Evolutionary conservation across 129 eudicot genomes (phyloP).

Genomic region (Artemisia tridentata): DNA sequence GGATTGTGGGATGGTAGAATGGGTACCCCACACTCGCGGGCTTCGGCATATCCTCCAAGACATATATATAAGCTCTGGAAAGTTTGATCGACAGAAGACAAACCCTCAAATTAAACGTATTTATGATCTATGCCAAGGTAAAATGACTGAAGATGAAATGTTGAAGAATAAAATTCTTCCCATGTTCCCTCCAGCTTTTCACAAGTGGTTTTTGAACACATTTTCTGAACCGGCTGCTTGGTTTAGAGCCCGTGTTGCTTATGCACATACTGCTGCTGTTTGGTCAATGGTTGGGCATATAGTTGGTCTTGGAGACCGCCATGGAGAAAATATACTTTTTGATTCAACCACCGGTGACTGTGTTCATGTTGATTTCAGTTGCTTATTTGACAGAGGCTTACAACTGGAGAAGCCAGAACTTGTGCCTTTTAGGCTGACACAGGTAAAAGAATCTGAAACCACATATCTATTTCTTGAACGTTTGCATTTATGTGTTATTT

Average conservation of each 20-base stretch:
- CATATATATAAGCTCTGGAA: constrained; percentile 88
- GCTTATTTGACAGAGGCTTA: constrained; percentile 96
- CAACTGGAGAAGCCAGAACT: constrained; percentile 95
- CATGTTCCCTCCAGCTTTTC: constrained; percentile 97
- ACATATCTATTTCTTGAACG: not conserved
- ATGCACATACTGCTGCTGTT: constrained; percentile 97
- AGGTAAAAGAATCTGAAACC: constrained; percentile 46
- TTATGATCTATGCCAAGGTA: constrained; percentile 89
- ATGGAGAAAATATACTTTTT: constrained; percentile 97
- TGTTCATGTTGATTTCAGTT: constrained; percentile 98
- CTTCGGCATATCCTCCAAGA: constrained; percentile 98
- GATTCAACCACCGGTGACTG: constrained; percentile 99
- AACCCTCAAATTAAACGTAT: constrained; percentile 94
- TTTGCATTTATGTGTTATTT: not conserved
- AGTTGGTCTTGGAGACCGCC: constrained; percentile 99
- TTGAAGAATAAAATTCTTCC: constrained; percentile 88
- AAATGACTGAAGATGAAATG: constrained; percentile 87
- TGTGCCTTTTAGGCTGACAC: constrained; percentile 96
- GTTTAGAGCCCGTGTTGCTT: constrained; percentile 95
- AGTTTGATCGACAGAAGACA: constrained; percentile 84
- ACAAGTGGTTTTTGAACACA: constrained; percentile 93
- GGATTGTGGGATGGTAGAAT: constrained; percentile 99
- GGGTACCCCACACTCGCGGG: constrained; percentile 99
- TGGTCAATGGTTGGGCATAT: constrained; percentile 99
- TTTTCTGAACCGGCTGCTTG: constrained; percentile 99